These are phyloP conservation scores for Saprolegnia diclina DNA, from an alignment of 352 stramenopile genomes.

Conservation along the genomic window DNA sequence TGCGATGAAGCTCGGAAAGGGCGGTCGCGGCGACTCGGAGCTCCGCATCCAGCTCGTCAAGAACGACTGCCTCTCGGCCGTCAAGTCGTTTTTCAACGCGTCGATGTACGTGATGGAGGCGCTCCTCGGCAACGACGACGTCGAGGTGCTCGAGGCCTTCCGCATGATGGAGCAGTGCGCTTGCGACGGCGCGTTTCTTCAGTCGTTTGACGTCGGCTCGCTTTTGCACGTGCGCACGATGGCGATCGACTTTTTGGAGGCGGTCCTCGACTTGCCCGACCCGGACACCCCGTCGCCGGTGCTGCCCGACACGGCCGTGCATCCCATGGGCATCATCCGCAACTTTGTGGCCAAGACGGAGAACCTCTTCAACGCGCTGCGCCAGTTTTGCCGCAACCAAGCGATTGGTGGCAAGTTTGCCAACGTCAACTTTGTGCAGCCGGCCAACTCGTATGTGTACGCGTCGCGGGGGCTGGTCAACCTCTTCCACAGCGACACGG, in stretches of 20 bases:
- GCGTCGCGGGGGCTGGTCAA: slow-evolving; percentile 63
- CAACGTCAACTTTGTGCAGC: slow-evolving; percentile 72
- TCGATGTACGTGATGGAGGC: slow-evolving; percentile 67
- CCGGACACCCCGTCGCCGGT: slow-evolving; percentile 66
- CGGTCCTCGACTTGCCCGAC: slow-evolving; percentile 75
- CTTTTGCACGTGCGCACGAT: slow-evolving; percentile 54
- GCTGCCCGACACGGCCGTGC: slow-evolving; percentile 51
- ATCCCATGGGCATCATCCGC: slow-evolving; percentile 76
- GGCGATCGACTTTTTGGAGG: slow-evolving; percentile 67
- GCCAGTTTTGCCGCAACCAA: slow-evolving; percentile 53
- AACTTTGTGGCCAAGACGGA: slow-evolving; percentile 89
- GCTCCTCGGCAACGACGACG: slow-evolving; percentile 71
- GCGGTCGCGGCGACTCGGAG: slow-evolving; percentile 75
- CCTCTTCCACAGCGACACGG: slow-evolving; percentile 61
- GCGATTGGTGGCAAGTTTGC: slow-evolving; percentile 58
- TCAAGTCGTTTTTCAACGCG: slow-evolving; percentile 79
- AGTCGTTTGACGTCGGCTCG: slow-evolving; percentile 67
- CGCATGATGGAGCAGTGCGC: slow-evolving; percentile 68
- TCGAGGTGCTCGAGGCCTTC: slow-evolving; percentile 73
- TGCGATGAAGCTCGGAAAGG: slow-evolving; percentile 61
- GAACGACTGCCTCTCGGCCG: slow-evolving; percentile 72
- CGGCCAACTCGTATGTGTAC: slow-evolving; percentile 58
- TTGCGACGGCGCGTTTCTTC: slow-evolving; percentile 58
- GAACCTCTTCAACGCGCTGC: slow-evolving; percentile 53
- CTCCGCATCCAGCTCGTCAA: slow-evolving; percentile 69